Conservation (phyloP, 1,284 basidiomycete species). For the Rhodotorula mucilaginosa region DNA sequence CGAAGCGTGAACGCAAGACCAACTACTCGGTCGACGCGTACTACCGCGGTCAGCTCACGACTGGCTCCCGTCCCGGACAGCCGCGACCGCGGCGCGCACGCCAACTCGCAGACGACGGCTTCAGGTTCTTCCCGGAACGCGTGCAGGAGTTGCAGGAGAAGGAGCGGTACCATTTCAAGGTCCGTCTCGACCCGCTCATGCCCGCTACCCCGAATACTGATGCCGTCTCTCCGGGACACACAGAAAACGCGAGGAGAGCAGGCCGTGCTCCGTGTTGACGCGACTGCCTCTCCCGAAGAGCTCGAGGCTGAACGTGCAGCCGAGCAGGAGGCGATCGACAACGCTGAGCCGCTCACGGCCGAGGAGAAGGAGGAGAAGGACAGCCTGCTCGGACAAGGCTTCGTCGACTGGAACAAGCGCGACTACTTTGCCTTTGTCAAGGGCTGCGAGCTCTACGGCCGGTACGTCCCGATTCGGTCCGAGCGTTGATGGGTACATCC, state of each 20-base stretch:
- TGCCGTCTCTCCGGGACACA: constrained; percentile 23
- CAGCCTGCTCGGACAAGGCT: constrained; percentile 70
- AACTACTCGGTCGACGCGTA: constrained; percentile 78
- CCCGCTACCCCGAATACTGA: constrained; percentile 4
- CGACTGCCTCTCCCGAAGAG: constrained; percentile 72
- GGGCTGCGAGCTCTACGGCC: constrained; percentile 81
- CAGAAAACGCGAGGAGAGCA: constrained; percentile 60
- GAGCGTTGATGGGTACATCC: background rate
- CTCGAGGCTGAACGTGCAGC: constrained; percentile 76
- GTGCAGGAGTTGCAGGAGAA: constrained; percentile 82
- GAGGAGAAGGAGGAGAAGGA: constrained; percentile 76
- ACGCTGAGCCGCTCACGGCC: constrained; percentile 78
- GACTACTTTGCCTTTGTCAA: constrained; percentile 91
- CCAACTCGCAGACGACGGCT: constrained; percentile 62
- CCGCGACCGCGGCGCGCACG: background rate
- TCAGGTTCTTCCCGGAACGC: constrained; percentile 90
- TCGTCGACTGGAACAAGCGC: constrained; percentile 83
- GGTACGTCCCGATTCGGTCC: constrained; percentile 47
- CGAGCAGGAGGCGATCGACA: constrained; percentile 82
- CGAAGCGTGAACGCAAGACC: constrained; percentile 89
- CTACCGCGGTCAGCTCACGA: constrained; percentile 35
- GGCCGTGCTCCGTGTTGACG: constrained; percentile 65
- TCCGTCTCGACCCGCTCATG: constrained; percentile 56
- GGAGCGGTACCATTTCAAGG: constrained; percentile 69
- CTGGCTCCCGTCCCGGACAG: constrained; percentile 56